Base-by-base conservation (phyloP, 345 rosid species). In the Kandelia obovata region DNA sequence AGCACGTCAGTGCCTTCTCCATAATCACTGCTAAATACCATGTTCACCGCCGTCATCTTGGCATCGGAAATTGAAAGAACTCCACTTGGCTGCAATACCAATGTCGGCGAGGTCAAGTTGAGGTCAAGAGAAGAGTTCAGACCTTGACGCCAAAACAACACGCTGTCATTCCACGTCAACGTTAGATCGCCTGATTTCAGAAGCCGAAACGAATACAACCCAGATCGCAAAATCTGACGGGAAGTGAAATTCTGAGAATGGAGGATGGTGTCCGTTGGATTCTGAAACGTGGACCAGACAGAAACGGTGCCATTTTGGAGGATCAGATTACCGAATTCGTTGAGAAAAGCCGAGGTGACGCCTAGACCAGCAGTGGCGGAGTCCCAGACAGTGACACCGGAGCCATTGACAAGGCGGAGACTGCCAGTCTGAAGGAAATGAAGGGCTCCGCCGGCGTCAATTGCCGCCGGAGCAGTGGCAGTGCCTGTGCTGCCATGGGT, bases 241-340 rank as follows among this genome's bases (percentile, higher is more conserved):
- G 11, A 7, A 0, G 80, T 71, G 26, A 88, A 83, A 52, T 69
- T 72, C 82, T 88, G 93, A 15, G 80, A 67, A 2, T 81, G 89
- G 26, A 86, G 71, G 61, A 86, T 35, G 0, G 84, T 72, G 60
- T 83, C 78, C 4, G 74, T 71, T 0, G 90, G 87, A 39, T 81
- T 32, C 6, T 79, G 69, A 64, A 86, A 88, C 27, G 86, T 71
- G n/a, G 90, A 86, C 93, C 93, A 86, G 9, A 80, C 76, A 7
- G 58, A 2, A 4, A 30, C 20, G 13, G 20, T 34, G 66, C 26
- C 66, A 25, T 27, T 58, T 5, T 47, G 47, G 11, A 88, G 85
- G 47, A 56, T n/a, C n/a, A 84, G 76, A 46, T 76, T 78, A 27
- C 93, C 88, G 0, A 78, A 68, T 52, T 83, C 85, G 20, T 83